Percentiles rank a stretch among this genome's conserved stretches.
Evolutionary conservation across 176 grass and related monocot genomes (phyloP).

Genomic region (Hordeum marinum): DNA sequence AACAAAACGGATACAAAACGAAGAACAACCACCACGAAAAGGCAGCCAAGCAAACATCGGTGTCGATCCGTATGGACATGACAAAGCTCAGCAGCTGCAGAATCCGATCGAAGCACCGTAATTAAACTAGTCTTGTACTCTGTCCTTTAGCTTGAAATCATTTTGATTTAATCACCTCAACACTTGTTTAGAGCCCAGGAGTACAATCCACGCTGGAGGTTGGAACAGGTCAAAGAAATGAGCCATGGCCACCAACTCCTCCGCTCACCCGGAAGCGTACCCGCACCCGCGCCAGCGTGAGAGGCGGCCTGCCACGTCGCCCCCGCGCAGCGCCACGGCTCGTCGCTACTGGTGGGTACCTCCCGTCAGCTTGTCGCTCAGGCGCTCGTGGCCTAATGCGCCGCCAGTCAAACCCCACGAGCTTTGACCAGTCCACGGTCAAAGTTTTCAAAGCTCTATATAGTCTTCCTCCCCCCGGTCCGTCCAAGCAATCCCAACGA

Average conservation of each 20-base stretch:
- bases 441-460: constrained; percentile 70
- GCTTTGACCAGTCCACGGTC: constrained; percentile 86
- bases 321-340: background rate
- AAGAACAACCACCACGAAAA: background rate
- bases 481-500: constrained; percentile 32
- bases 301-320: background rate
- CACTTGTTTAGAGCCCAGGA: background rate
- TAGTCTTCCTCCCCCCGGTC: constrained; percentile 23
- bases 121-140: background rate
- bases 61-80: background rate
- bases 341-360: constrained; percentile 15
- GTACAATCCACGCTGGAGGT: background rate
- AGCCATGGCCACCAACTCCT: constrained; percentile 31
- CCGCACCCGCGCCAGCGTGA: background rate
- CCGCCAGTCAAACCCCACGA: constrained; percentile 85
- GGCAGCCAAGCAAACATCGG: background rate
- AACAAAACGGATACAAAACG: background rate
- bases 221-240: constrained; percentile 63
- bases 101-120: background rate
- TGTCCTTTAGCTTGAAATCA: background rate
- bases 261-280: constrained; percentile 1
- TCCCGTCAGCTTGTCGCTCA: background rate
- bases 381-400: background rate
- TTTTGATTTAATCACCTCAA: background rate
- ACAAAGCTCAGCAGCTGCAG: background rate